Base-by-base conservation (phyloP, 495 filamentous ascomycete genomes). In the Penicillium verhagenii region DNA sequence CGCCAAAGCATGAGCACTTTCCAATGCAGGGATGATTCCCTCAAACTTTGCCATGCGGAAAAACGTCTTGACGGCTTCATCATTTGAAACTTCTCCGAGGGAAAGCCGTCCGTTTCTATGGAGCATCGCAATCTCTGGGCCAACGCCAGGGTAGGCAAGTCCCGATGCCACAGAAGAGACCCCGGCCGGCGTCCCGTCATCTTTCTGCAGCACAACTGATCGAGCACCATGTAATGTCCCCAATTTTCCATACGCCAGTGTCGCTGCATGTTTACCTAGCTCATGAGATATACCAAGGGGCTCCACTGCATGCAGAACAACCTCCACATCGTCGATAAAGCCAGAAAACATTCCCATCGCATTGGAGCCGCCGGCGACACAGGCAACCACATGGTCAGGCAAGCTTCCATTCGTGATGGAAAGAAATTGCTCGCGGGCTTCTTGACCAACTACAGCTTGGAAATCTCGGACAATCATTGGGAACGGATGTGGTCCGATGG, bases 391-490 rank as follows among this genome's bases (percentile, higher is more conserved):
- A 44, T 46, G 43, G 10, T 46, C 43, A 18, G 43, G 23, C 9
- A 28, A 28, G 14, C 43, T 44, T 7, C 40, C 40, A 44, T 44
- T 20, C 21, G 20, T 25, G 1, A 44, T 6, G 16, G 40, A 44
- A 44, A 19, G 14, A 14, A 96, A 87, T 72, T 98, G 92, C 38
- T 83, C 74, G 65, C 90, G 91, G 19, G 51, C 51, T 19, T 53
- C 52, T 33, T 23, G 42, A 11, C 92, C 92, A 52, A 97, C 96
- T 52, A 97, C 86, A 8, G 85, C 90, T 74, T 97, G 92, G 83
- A 97, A 96, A 0, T 91, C 96, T 40, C 92, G 86, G 9, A 97
- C 92, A 55, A 97, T 96, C 49, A 91, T 96, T 1, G 92, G 92
- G 84, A 95, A 96, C 3, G 92, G 92, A 58, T 97, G 92, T 11